Evolutionary conservation across 2,329 filamentous ascomycete genomes (phyloP), one percentile per base, ranked within the genome.

Genomic region (Fonsecaea multimorphosa): DNA sequence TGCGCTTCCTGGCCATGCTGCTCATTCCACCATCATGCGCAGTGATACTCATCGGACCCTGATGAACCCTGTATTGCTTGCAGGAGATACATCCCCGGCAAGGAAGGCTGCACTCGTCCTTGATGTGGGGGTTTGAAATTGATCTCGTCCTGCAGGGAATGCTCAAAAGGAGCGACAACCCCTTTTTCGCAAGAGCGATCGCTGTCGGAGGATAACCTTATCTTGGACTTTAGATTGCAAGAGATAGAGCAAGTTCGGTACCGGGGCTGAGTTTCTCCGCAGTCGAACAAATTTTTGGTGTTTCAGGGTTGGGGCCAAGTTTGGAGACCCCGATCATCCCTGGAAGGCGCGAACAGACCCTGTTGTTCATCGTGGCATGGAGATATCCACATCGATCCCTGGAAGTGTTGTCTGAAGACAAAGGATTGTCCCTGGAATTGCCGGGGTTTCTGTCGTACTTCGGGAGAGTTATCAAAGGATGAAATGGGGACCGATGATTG

Each of bases 1-100:
- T 57, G 60, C 29, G 60, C 16, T 51, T 63, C 60, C 60, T 51
- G 12, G 60, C 60, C 60, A 57, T 31, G 16, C 29, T 36, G 56
- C 36, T 58, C 56, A 49, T 31, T 19, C 40, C 27, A 19, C 36
- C 44, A 24, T 49, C 44, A n/a, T n/a, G n/a, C n/a, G n/a, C n/a
- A n/a, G n/a, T n/a, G n/a, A n/a, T n/a, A n/a, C n/a, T n/a, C n/a
- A 24, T 22, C 2, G 19, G 44, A 16, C 40, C 24, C 19, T n/a
- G 51, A 52, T 54, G 19, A 12, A 32, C 51, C 24, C 24, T 22
- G 14, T 24, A 7, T 19, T 29, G 38, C 38, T 14, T 46, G 19
- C 1, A 49, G 11, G 56, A 32, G 4, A 3, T 34, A 32, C 9
- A 3, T 34, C 16, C 12, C 7, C 27, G 40, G 19, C 27, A 12